Conservation (phyloP, 305 asterid species). For the Stenogyne calaminthoides region DNA sequence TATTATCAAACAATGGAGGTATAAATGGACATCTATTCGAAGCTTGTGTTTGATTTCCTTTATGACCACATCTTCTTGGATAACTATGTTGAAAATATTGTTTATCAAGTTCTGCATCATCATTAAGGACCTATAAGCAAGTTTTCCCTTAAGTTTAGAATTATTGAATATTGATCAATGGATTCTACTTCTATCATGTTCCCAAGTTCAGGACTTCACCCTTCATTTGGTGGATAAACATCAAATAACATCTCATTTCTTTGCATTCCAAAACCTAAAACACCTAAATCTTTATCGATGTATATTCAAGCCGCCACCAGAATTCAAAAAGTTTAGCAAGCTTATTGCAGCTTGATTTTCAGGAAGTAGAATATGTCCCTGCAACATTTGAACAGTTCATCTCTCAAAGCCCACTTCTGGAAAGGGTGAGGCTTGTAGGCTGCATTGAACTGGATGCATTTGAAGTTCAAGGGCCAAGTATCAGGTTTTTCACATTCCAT, state of each 20-base stretch:
- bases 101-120: not conserved
- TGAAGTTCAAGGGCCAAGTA: slow-evolving; percentile 22
- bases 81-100: not conserved
- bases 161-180: not conserved
- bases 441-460: not conserved
- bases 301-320: slow-evolving; percentile 17
- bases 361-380: slow-evolving; percentile 12
- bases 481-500: slow-evolving; percentile 7
- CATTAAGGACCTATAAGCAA: slow-evolving; percentile 17
- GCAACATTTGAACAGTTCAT: not conserved
- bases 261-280: slow-evolving; percentile 6
- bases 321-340: slow-evolving; percentile 6
- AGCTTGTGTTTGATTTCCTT: slow-evolving; percentile 19
- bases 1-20: slow-evolving; percentile 36
- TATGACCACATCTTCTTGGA: no score
- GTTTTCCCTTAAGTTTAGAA: not conserved
- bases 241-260: slow-evolving; percentile 10
- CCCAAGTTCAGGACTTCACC: slow-evolving; percentile 14
- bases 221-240: not conserved
- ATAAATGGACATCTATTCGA: no score
- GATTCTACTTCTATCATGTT: not conserved
- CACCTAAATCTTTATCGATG: not conserved
- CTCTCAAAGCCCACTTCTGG: slow-evolving; percentile 20
- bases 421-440: not conserved
- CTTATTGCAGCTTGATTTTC: slow-evolving; percentile 22